phyloP scores from a whole-genome alignment of 2,329 filamentous ascomycete genomes.

The Stemphylium lycopersici region DNA sequence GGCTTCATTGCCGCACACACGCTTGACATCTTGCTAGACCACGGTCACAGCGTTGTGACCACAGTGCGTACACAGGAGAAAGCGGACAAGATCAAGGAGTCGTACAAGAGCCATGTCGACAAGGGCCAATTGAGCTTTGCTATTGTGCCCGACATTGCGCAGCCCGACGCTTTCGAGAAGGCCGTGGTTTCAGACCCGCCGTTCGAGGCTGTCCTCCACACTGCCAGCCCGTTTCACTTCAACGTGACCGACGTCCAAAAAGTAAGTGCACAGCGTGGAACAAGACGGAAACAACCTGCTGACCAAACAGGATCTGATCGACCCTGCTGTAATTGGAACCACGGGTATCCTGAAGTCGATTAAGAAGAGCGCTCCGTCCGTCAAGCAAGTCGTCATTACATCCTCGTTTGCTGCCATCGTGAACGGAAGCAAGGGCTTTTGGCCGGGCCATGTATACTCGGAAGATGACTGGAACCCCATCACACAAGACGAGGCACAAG shows the following conservation, averaged over 20 bases:
- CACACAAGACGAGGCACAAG: slow-evolving; percentile 57
- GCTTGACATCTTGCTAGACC: slow-evolving; percentile 64
- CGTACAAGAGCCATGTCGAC: slow-evolving; percentile 56
- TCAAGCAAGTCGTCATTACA: slow-evolving; percentile 75
- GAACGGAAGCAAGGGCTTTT: slow-evolving; percentile 59
- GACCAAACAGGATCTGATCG: slow-evolving; percentile 55
- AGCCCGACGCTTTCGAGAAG: slow-evolving; percentile 69
- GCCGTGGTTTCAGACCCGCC: slow-evolving; percentile 66
- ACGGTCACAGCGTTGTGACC: slow-evolving; percentile 65
- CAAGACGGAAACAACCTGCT: neutral
- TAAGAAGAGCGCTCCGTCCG: slow-evolving; percentile 56
- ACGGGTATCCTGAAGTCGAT: slow-evolving; percentile 67
- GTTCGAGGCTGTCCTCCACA: slow-evolving; percentile 69
- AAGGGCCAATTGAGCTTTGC: slow-evolving; percentile 66
- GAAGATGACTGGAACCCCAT: slow-evolving; percentile 65
- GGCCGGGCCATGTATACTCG: slow-evolving; percentile 58
- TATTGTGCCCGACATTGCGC: slow-evolving; percentile 75
- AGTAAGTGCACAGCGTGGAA: slow-evolving; percentile 26
- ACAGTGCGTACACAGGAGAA: slow-evolving; percentile 68
- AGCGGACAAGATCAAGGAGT: slow-evolving; percentile 64
- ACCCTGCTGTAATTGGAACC: slow-evolving; percentile 68
- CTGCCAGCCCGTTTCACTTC: slow-evolving; percentile 68
- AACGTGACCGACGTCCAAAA: slow-evolving; percentile 75
- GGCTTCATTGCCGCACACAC: slow-evolving; percentile 71
- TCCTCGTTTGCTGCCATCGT: slow-evolving; percentile 73